Evolutionary conservation across 768 basidiomycete genomes (phyloP), one percentile per base, ranked within the genome.

Genomic region (Pleurotus cornucopiae): DNA sequence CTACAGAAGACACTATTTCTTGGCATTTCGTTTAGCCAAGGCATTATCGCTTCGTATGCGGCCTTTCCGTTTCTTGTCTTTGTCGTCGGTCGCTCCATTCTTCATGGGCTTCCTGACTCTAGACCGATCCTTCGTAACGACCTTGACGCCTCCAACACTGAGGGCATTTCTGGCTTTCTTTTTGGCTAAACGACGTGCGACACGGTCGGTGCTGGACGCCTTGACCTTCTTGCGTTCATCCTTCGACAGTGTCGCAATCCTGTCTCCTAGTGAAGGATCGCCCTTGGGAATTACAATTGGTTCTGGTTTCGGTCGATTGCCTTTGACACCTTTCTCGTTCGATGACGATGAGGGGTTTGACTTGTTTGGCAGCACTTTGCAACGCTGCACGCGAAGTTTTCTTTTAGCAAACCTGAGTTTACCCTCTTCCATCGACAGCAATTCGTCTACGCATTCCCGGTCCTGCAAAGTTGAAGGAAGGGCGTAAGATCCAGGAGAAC

Each of bases 391-490:
- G 18, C 96, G 88, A 2, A 98, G 77, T 63, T 88, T 93, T 61
- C 94, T 91, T 69, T 96, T 97, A 14, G 91, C 92, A 65, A 98
- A 93, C 67, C 89, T 93, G 67, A 98, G 83, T 61, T 87, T 89
- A 45, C 68, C 73, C 14, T 81, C 75, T 46, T 92, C 88, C 14
- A 98, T 72, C 0, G 91, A 91, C 37, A 99, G 76, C 44, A 98
- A 69, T 71, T 98, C 94, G 67, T 99, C 96, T 0, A 97, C 92
- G 66, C 91, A 94, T 68, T 86, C 85, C 1, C 86, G 85, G 61
- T 97, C 93, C 95, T 98, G 45, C 30, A 4, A 9, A 3, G 30
- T 34, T 34, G 30, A 34, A 34, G 11, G 30, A 34, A 7, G 14
- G 14, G 6, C 38, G 39, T 54, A 25, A 49, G 14, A 14, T 49